Evolutionary conservation across 768 basidiomycete genomes (phyloP), one percentile per base, ranked within the genome.

Genomic region (Russula abietina): DNA sequence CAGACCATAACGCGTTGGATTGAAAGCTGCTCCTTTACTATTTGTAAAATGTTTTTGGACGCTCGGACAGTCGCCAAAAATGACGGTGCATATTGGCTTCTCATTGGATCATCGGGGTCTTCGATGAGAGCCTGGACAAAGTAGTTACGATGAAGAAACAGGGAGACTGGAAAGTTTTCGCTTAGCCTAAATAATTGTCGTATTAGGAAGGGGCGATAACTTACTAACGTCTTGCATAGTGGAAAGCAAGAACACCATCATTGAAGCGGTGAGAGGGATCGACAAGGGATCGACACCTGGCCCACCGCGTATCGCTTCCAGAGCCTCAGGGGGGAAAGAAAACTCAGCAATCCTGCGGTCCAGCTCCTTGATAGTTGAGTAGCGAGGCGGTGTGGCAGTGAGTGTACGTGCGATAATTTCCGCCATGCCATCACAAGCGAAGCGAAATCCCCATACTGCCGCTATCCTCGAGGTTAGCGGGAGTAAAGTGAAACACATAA

Each of bases 271-370:
- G 19, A 72, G 49, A 14, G 72, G 68, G 16, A 69, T 30, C 0
- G 67, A 58, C 30, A 67, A 67, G 45, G 59, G 67, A 32, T 71
- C 70, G 26, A 53, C 60, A 7, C 69, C 70, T 28, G 73, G 73
- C 24, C 79, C 65, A 10, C 65, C 67, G n/a, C 57, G 52, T 12
- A 73, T 66, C 33, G 78, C 69, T 1, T 77, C 76, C 3, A 79
- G 72, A 22, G 73, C 74, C 19, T 81, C 81, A 26, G 84, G 55
- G 2, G 73, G 80, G 19, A 86, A 71, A 14, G 80, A 77, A 60
- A 84, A 86, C 64, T 89, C 85, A 57, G 84, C 82, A 17, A 91
- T 82, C 70, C 79, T 82, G 26, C 69, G 67, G 68, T 85, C 83
- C 7, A 85, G 70, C 9, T 79, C 80, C 49, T 82, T 71, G 55